phyloP scores from a whole-genome alignment of 2,329 filamentous ascomycete genomes.

The Sporothrix curviconia region DNA sequence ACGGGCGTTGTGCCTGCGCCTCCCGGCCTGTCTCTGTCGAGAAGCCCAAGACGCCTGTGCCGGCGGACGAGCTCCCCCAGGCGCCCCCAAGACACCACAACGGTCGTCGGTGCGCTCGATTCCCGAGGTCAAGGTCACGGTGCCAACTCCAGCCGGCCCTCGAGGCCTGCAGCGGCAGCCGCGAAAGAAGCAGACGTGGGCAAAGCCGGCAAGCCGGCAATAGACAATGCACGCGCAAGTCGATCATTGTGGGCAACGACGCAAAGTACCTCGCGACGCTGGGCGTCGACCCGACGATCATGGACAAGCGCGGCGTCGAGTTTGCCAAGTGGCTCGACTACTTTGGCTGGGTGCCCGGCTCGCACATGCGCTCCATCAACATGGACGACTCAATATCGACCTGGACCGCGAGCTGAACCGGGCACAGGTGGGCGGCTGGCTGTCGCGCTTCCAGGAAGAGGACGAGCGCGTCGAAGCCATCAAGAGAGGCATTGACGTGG shows the following conservation, averaged over 20 bases:
- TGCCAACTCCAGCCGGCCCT: conserved; percentile 35
- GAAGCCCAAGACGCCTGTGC: conserved; percentile 29
- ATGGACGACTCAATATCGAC: conserved; percentile 76
- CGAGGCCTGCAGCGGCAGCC: no score
- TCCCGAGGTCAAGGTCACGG: conserved; percentile 54
- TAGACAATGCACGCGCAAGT: no score
- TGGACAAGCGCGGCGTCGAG: conserved; percentile 70
- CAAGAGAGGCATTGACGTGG: conserved; percentile 75
- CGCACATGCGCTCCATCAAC: conserved; percentile 65
- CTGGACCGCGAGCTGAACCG: conserved; percentile 83
- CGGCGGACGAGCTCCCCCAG: conserved; percentile 14
- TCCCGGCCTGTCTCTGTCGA: conserved; percentile 39
- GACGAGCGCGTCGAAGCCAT: conserved; percentile 86
- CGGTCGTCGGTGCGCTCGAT: conserved; percentile 41
- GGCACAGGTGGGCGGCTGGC: conserved; percentile 87
- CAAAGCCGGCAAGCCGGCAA: conserved; percentile 26
- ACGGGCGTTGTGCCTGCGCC: conserved; percentile 82
- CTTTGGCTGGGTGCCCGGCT: conserved; percentile 78
- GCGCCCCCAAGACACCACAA: conserved; percentile 29
- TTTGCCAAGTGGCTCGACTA: conserved; percentile 79
- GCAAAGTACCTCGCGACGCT: conserved; percentile 70
- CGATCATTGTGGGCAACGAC: conserved; percentile 65
- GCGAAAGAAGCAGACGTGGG: conserved; percentile 32
- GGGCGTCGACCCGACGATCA: conserved; percentile 68
- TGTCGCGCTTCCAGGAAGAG: conserved; percentile 75